Conservation (phyloP, 1,139 yeast genomes). For the Yamadazyma triangularis region DNA sequence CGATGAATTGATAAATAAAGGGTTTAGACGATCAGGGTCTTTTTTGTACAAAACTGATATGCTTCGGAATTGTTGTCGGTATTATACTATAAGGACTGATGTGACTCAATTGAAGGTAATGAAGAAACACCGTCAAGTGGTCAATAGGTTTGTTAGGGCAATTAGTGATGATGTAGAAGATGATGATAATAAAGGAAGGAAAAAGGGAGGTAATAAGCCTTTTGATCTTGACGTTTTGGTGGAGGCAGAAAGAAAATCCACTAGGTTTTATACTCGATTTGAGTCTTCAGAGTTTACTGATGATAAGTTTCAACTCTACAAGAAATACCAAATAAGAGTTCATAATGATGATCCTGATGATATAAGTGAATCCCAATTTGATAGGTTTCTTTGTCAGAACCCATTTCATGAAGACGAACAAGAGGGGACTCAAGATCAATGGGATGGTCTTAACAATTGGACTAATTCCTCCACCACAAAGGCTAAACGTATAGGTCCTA, state of each 20-base stretch:
- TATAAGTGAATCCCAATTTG: slow-evolving; percentile 45
- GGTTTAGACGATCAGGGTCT: slow-evolving; percentile 76
- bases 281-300: slow-evolving; percentile 50
- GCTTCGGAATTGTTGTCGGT: slow-evolving; percentile 73
- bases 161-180: slow-evolving; percentile 18
- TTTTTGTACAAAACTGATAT: slow-evolving; percentile 73
- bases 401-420: slow-evolving; percentile 43
- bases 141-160: slow-evolving; percentile 57
- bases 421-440: slow-evolving; percentile 21
- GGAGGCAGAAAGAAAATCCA: slow-evolving; percentile 21
- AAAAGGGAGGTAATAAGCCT: slow-evolving; percentile 10
- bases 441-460: slow-evolving; percentile 32
- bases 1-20: slow-evolving; percentile 62
- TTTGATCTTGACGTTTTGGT: slow-evolving; percentile 17
- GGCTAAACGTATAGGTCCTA: slow-evolving; percentile 35
- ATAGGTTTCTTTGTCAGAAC: slow-evolving; percentile 63
- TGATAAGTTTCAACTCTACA: slow-evolving; percentile 64
- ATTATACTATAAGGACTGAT: slow-evolving; percentile 71
- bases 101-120: slow-evolving; percentile 39
- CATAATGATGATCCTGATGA: slow-evolving; percentile 60
- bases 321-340: slow-evolving; percentile 61
- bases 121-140: slow-evolving; percentile 64
- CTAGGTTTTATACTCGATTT: slow-evolving; percentile 43
- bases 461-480: slow-evolving; percentile 13
- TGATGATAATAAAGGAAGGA: slow-evolving; percentile 7